Evolutionary conservation across 2,329 filamentous ascomycete genomes (phyloP), one percentile per base, ranked within the genome.

Genomic region (Endothia cerciana): DNA sequence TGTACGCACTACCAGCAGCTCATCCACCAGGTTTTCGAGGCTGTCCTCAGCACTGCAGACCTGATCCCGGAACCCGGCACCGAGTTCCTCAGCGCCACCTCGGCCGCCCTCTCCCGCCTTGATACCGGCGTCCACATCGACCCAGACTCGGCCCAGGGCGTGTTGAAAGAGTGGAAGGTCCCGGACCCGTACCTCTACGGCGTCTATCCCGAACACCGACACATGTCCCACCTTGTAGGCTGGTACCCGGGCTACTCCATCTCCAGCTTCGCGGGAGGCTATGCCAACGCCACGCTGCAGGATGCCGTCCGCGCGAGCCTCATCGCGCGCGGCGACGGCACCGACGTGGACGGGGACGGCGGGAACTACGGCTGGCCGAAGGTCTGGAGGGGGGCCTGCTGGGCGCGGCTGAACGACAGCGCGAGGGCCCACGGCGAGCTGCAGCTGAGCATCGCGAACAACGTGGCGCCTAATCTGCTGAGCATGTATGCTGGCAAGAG

Each of bases 341-440:
- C 66, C 15, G 43, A 49, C 10, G 30, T 51, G 1, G 66, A 68
- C 30, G 66, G 66, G 3, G 41, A 64, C 4, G 64, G 64, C 4
- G 66, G 66, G 2, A 83, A 87, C 68, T 78, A 84, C 0, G 85
- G 85, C 0, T 87, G 85, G 85, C 83, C 79, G 22, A 87, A 87
- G 67, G 81, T 87, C 0, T 87, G 85, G 85, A 80, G 85, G 0
- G 73, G 80, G 0, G 84, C 85, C 0, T 86, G 83, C 72, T 87
- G 85, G 84, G 83, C 84, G 0, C 73, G 82, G 0, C 75, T 87
- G 0, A 85, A 86, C 63, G 77, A 85, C 11, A 83, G 83, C 0
- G 78, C 79, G 0, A 68, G 73, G 64, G 83, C 85, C 0, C 79
- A 87, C 68, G 77, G 77, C 22, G 78, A 84, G 64, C 73, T 86